These are phyloP conservation scores for Lindgomyces ingoldianus DNA, from an alignment of 495 filamentous ascomycete species.

Conservation along the genomic window DNA sequence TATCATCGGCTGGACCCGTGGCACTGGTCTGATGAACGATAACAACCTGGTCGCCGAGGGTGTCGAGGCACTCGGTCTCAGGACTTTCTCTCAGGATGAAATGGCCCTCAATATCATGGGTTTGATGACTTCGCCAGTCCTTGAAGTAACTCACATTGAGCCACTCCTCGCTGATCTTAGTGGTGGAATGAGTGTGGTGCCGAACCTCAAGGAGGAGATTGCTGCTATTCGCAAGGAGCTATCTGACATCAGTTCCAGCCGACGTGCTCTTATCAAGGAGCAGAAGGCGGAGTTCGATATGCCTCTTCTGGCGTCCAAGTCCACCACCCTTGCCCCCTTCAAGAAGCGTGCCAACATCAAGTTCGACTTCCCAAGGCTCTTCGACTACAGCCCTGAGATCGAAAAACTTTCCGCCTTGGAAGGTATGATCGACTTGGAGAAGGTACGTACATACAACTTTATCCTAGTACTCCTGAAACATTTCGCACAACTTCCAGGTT, in stretches of 20 bases:
- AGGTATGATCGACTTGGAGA: conserved; percentile 98
- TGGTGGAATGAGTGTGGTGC: conserved; percentile 94
- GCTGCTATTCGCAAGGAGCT: conserved; percentile 84
- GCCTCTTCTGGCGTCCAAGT: conserved; percentile 86
- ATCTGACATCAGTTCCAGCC: conserved; percentile 90
- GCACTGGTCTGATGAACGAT: conserved; percentile 94
- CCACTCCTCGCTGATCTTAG: conserved; percentile 97
- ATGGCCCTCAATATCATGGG: conserved; percentile 99
- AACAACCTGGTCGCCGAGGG: conserved; percentile 98
- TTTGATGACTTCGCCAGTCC: conserved; percentile 90
- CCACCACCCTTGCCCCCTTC: conserved; percentile 94
- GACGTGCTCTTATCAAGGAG: conserved; percentile 91
- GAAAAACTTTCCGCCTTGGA: conserved; percentile 81
- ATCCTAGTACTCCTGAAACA: no score
- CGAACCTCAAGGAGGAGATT: conserved; percentile 94
- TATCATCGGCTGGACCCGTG: conserved; percentile 98
- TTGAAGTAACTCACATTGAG: conserved; percentile 92
- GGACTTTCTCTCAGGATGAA: conserved; percentile 98
- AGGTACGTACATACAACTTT: no score
- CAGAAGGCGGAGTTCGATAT: conserved; percentile 98
- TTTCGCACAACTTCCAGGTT: no score
- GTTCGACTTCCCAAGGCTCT: conserved; percentile 86
- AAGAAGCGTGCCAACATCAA: conserved; percentile 98
- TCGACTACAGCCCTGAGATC: conserved; percentile 87
- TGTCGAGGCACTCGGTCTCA: conserved; percentile 91